phyloP scores from a whole-genome alignment of 441 rosid species.

The Gossypium schwendimanii region DNA sequence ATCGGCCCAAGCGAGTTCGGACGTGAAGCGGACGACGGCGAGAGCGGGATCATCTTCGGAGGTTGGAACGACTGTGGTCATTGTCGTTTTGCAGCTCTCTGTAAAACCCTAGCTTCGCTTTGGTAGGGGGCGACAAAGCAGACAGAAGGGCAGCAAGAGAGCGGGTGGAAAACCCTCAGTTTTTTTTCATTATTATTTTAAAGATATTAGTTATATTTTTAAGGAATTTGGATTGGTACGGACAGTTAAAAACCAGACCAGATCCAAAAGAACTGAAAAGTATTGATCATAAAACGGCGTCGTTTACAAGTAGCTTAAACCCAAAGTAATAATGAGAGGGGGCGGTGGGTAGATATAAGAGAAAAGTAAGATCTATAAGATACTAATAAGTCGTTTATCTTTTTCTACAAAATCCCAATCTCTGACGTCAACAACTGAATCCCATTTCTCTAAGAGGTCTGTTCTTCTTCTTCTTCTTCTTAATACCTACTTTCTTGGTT shows the following conservation, averaged over 20 bases:
- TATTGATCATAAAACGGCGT: neutral
- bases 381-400: neutral
- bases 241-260: too few relatives aligned
- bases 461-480: neutral
- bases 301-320: neutral
- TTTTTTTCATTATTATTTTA: too few relatives aligned
- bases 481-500: neutral
- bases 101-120: conserved; percentile 18
- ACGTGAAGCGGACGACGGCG: conserved; percentile 81
- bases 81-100: conserved; percentile 25
- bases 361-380: neutral
- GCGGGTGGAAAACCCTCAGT: conserved; percentile 31
- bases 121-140: conserved; percentile 22
- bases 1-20: conserved; percentile 95
- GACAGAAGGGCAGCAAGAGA: conserved; percentile 14
- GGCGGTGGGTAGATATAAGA: neutral
- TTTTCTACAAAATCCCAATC: neutral
- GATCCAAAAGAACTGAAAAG: too few relatives aligned
- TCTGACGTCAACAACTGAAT: neutral
- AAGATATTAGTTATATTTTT: too few relatives aligned
- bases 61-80: conserved; percentile 85
- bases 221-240: too few relatives aligned
- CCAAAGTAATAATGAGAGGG: neutral
- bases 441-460: neutral
- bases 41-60: conserved; percentile 93